Conservation (phyloP, 2,329 filamentous ascomycete species). For the Leptographium flavum region DNA sequence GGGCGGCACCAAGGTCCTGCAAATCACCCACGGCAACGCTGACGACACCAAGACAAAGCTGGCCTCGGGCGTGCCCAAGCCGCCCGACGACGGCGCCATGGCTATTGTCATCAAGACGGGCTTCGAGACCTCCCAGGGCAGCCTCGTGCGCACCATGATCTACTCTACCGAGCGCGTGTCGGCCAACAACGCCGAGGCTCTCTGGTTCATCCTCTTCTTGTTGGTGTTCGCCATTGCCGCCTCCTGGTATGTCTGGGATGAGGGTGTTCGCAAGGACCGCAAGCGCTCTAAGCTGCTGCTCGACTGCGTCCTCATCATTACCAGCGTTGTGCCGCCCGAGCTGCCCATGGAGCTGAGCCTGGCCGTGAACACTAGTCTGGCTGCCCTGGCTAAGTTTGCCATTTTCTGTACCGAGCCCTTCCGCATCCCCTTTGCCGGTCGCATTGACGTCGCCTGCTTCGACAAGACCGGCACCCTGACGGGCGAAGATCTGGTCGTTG, state of each 20-base stretch:
- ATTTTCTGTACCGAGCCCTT: slow-evolving; percentile 99
- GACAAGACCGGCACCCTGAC: slow-evolving; percentile 97
- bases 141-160: slow-evolving; percentile 96
- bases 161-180: slow-evolving; percentile 98
- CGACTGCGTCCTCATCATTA: slow-evolving; percentile 96
- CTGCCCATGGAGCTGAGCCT: slow-evolving; percentile 95
- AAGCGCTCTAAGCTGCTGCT: slow-evolving; percentile 95
- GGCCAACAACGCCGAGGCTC: slow-evolving; percentile 90
- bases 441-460: slow-evolving; percentile 93
- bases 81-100: slow-evolving; percentile 87
- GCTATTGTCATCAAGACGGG: slow-evolving; percentile 94
- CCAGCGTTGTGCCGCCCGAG: slow-evolving; percentile 95
- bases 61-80: slow-evolving; percentile 61
- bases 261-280: slow-evolving; percentile 85
- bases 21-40: slow-evolving; percentile 75
- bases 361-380: slow-evolving; percentile 93
- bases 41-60: slow-evolving; percentile 60
- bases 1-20: slow-evolving; percentile 93
- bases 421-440: slow-evolving; percentile 89
- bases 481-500: slow-evolving; percentile 90
- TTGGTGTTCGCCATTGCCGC: slow-evolving; percentile 92
- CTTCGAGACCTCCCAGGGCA: slow-evolving; percentile 96
- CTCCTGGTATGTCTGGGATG: slow-evolving; percentile 98
- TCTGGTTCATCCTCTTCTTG: slow-evolving; percentile 96
- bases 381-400: slow-evolving; percentile 83